Conservation (phyloP, 148 eudicot species). For the Vaccinium macrocarpon region DNA sequence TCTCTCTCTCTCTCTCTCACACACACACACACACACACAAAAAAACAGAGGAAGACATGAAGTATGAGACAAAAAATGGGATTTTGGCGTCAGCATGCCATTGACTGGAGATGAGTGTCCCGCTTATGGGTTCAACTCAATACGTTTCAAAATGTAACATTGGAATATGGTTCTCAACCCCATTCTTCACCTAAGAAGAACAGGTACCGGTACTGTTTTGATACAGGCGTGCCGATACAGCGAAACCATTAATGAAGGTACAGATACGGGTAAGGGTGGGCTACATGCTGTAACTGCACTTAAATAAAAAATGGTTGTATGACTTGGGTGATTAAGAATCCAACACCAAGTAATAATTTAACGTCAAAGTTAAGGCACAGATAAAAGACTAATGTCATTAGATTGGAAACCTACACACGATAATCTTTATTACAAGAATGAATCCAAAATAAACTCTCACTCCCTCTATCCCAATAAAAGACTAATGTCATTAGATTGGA, state of each 20-base stretch:
- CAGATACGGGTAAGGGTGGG: background rate
- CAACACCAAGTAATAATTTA: background rate
- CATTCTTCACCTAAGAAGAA: background rate
- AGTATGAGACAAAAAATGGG: background rate
- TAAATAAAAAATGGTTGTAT: background rate
- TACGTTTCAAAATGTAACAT: background rate
- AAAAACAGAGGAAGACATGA: background rate
- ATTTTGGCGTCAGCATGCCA: background rate
- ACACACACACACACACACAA: background rate
- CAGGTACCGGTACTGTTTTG: background rate
- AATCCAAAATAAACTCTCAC: background rate
- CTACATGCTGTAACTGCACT: background rate
- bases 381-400: background rate
- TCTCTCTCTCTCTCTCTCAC: too few relatives aligned
- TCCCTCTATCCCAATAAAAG: background rate
- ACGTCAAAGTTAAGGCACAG: background rate
- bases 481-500: background rate
- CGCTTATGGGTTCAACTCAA: background rate
- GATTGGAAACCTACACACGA: background rate
- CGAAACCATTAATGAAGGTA: background rate
- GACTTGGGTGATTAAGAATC: background rate
- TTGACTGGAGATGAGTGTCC: background rate
- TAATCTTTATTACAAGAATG: background rate
- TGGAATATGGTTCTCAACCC: background rate
- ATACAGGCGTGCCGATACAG: background rate